Conservation (phyloP, 2,329 filamentous ascomycete species). For the Aspergillus intermedius region DNA sequence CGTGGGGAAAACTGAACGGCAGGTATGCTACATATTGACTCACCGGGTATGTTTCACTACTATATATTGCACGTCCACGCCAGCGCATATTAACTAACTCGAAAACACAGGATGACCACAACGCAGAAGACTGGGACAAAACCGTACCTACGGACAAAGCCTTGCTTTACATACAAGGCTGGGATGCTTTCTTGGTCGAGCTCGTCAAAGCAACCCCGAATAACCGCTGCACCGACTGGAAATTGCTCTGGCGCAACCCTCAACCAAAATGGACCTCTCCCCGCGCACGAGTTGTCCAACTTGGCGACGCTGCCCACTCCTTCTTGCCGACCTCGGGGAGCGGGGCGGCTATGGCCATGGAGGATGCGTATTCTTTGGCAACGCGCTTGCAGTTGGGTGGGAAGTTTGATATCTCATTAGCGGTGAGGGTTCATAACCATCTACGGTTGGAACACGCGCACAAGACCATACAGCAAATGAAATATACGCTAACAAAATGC, state of each 20-base stretch:
- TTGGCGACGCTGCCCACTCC: constrained; percentile 9
- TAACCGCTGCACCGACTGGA: constrained; percentile 41
- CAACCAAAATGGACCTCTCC: constrained; percentile 34
- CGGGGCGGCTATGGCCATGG: constrained; percentile 5
- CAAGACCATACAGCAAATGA: background rate
- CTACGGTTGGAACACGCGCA: constrained; percentile 25
- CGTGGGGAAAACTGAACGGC: background rate
- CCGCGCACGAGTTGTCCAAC: constrained; percentile 6
- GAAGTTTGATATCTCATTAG: constrained; percentile 27
- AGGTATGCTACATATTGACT: constrained; percentile 3
- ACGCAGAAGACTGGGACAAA: background rate
- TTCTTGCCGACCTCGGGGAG: constrained; percentile 6
- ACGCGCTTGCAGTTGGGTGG: constrained; percentile 40
- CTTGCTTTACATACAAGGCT: constrained; percentile 5
- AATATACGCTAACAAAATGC: background rate
- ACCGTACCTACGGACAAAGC: background rate
- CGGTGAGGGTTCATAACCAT: constrained; percentile 10
- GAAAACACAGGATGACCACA: background rate
- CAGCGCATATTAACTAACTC: background rate
- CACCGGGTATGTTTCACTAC: constrained; percentile 1
- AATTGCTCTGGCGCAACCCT: constrained; percentile 44
- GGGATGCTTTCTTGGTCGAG: constrained; percentile 7
- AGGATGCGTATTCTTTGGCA: constrained; percentile 7
- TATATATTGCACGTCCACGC: background rate
- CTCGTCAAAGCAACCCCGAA: constrained; percentile 15